Evolutionary conservation across 164 flowering plant genomes (phyloP), one percentile per base, ranked within the genome.

Genomic region (Sextonia rubra): DNA sequence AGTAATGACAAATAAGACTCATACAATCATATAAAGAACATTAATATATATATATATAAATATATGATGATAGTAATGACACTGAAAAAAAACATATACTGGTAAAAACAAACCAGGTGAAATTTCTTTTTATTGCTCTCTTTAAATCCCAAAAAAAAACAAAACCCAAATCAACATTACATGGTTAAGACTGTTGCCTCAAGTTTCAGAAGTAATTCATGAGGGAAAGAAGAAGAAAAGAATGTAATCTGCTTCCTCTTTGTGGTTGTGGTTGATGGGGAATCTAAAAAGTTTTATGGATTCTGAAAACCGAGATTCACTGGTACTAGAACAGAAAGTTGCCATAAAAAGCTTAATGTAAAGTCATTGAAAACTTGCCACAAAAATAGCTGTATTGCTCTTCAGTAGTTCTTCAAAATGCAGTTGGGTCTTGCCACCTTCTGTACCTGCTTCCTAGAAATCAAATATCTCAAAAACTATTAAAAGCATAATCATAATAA

Each of bases 371-470:
- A 47, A 4, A 65, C 83, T 82, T 81, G 90, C 99, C 88, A 96
- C 98, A 85, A 85, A 96, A 27, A 87, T 80, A 65, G 88, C 77
- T 6, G 91, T 88, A 74, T 93, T 91, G 83, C 86, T 93, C 85
- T 90, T 96, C 80, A 96, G 85, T 77, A 96, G 80, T 56, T 91
- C 95, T 82, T 96, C 99, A 75, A 91, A 96, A 76, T 91, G 94
- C 83, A 85, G 63, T 76, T 89, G 97, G 74, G 89, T 90, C 83
- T 91, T 93, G 68, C 97, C 99, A 74, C 90, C 93, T 69, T 96
- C 99, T 20, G 89, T 85, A 72, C 89, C 87, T 74, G 97, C 98
- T 89, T 93, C 98, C 98, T 95, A 77, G 32, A 83, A 80, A 44
- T 23, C 67, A 79, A 66, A 55, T 61, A 37, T 27, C 71, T 58